Percentiles rank a stretch among this genome's conserved stretches.
These are phyloP conservation scores for Abrus pulchellus DNA, from an alignment of 306 rosid genomes.

Conservation along the genomic window DNA sequence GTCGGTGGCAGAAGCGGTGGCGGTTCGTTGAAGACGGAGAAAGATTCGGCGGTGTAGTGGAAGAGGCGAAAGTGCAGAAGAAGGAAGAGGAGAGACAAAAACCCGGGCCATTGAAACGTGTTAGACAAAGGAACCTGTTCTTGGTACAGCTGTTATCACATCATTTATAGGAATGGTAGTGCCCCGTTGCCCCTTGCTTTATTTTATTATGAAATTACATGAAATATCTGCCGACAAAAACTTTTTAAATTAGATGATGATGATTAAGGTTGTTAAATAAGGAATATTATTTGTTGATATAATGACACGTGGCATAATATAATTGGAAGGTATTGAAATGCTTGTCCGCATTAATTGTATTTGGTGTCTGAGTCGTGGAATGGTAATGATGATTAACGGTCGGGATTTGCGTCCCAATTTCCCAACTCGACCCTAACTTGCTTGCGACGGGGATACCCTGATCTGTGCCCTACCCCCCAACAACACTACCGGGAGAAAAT, in stretches of 20 bases:
- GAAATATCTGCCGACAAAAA: conserved; percentile 8
- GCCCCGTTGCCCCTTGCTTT: not conserved
- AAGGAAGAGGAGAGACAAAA: conserved; percentile 55
- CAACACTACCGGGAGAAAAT: conserved; percentile 39
- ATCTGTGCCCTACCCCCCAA: conserved; percentile 63
- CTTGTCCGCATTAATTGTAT: conserved; percentile 32
- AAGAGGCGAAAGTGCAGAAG: conserved; percentile 43
- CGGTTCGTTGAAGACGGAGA: conserved; percentile 43
- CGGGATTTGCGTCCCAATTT: conserved; percentile 56
- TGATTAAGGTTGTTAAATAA: not conserved
- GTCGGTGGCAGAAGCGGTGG: conserved; percentile 48
- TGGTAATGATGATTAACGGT: conserved; percentile 21
- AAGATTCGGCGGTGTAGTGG: conserved; percentile 63
- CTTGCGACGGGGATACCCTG: not conserved
- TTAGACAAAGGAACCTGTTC: conserved; percentile 47
- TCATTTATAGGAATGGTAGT: conserved; percentile 12
- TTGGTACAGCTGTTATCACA: conserved; percentile 58
- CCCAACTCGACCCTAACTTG: conserved; percentile 49
- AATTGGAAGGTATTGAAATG: conserved; percentile 32
- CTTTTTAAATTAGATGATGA: not conserved
- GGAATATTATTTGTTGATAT: not conserved
- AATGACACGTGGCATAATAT: conserved; percentile 18
- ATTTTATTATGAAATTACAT: not conserved
- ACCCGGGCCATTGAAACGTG: conserved; percentile 86
- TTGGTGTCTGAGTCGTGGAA: not conserved